Conservation (phyloP, 2,329 filamentous ascomycete species). For the Chaetomiaceae sp. region DNA sequence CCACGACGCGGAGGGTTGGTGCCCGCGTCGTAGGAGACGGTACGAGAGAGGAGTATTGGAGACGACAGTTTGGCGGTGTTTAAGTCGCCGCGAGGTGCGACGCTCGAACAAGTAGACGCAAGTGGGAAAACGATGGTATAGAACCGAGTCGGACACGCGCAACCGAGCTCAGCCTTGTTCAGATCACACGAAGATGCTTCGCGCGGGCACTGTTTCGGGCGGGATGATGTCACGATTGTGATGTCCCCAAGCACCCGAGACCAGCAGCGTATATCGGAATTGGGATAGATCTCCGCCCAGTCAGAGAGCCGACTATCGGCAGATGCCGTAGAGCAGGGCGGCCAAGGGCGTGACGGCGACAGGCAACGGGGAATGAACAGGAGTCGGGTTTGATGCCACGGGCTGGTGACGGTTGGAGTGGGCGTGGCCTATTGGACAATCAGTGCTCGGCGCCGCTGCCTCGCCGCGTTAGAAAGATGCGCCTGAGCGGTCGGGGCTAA, state of each 20-base stretch:
- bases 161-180: background rate
- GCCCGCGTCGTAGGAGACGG: conserved; percentile 86
- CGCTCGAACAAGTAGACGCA: conserved; percentile 26
- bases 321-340: background rate
- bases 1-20: conserved; percentile 64
- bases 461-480: conserved; percentile 1
- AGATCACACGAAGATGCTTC: conserved; percentile 4
- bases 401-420: conserved; percentile 2
- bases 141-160: background rate
- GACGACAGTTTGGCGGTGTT: conserved; percentile 97
- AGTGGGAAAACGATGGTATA: background rate
- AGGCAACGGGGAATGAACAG: background rate
- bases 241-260: background rate
- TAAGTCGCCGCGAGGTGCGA: conserved; percentile 30
- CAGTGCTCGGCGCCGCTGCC: background rate
- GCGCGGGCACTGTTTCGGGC: background rate
- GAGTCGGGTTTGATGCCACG: background rate
- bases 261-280: background rate
- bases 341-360: background rate
- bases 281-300: background rate
- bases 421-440: conserved; percentile 1
- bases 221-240: conserved; percentile 23
- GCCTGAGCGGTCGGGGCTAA: background rate
- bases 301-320: background rate
- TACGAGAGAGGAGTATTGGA: conserved; percentile 77